phyloP scores from a whole-genome alignment of 1,284 basidiomycete genomes.

The Fomitopsis betulina region DNA sequence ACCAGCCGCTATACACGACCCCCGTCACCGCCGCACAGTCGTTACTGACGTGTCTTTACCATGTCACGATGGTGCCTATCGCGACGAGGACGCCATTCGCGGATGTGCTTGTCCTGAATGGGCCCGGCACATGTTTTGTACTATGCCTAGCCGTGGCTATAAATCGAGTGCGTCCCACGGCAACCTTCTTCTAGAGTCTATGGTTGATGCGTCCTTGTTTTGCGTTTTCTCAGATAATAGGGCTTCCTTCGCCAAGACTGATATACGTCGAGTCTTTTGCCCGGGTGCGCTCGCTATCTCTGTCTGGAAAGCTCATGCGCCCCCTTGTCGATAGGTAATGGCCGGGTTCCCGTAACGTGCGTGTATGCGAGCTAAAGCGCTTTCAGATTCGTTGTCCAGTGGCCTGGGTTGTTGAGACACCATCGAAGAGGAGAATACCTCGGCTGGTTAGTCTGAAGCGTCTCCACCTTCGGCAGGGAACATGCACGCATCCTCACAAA shows the following conservation, averaged over 20 bases:
- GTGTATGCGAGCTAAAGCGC: not conserved
- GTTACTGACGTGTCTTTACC: constrained; percentile 51
- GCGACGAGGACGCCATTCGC: constrained; percentile 42
- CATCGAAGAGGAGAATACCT: constrained; percentile 42
- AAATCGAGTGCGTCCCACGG: constrained; percentile 58
- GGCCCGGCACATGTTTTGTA: constrained; percentile 91
- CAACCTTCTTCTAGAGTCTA: constrained; percentile 2
- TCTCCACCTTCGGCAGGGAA: not conserved
- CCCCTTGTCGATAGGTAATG: constrained; percentile 77
- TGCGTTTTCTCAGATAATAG: constrained; percentile 56
- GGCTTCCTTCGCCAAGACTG: constrained; percentile 65
- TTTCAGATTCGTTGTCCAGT: constrained; percentile 80
- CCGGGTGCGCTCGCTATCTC: constrained; percentile 76
- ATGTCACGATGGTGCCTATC: constrained; percentile 50
- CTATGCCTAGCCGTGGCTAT: constrained; percentile 73
- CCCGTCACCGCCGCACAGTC: constrained; percentile 61
- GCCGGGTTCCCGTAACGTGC: constrained; percentile 1
- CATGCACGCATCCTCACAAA: not conserved
- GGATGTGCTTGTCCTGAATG: constrained; percentile 87
- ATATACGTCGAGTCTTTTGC: constrained; percentile 97
- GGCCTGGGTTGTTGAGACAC: constrained; percentile 57
- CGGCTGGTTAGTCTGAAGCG: constrained; percentile 60
- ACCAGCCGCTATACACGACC: constrained; percentile 71
- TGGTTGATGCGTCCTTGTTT: not conserved
- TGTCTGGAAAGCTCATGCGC: constrained; percentile 81